Evolutionary conservation across 306 rosid species (phyloP).

Genomic region (Boehmeria nivea): DNA sequence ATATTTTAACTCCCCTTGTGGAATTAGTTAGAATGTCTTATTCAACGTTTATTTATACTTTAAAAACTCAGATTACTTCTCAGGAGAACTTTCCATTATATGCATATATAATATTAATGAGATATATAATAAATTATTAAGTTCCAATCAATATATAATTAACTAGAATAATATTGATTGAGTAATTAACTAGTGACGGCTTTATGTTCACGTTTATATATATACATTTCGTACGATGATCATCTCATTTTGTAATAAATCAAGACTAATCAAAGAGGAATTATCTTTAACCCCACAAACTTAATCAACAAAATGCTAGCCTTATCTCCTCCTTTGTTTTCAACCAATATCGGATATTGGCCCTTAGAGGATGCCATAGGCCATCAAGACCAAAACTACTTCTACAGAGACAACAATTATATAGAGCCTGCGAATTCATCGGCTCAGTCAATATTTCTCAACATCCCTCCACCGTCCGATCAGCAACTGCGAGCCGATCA

Average conservation of each 20-base stretch:
- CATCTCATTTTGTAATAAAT: not conserved
- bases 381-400: constrained; percentile 11
- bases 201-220: too few relatives aligned
- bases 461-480: not conserved
- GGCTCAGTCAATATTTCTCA: constrained; percentile 1
- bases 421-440: constrained; percentile 6
- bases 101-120: too few relatives aligned
- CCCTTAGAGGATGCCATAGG: constrained; percentile 19
- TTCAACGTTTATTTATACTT: too few relatives aligned
- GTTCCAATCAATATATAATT: too few relatives aligned
- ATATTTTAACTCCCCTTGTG: too few relatives aligned
- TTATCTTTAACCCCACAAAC: not conserved
- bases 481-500: constrained; percentile 2
- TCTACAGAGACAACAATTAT: not conserved
- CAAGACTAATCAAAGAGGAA: not conserved
- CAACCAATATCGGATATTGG: constrained; percentile 18
- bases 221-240: not conserved
- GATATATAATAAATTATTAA: too few relatives aligned
- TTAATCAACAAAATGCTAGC: constrained; percentile 25
- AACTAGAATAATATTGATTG: too few relatives aligned
- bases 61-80: too few relatives aligned
- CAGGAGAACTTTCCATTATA: too few relatives aligned
- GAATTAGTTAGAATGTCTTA: too few relatives aligned
- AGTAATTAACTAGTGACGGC: too few relatives aligned
- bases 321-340: constrained; percentile 27